Evolutionary conservation across 176 grass and related monocot genomes (phyloP).

Genomic region (Chloris gayana): DNA sequence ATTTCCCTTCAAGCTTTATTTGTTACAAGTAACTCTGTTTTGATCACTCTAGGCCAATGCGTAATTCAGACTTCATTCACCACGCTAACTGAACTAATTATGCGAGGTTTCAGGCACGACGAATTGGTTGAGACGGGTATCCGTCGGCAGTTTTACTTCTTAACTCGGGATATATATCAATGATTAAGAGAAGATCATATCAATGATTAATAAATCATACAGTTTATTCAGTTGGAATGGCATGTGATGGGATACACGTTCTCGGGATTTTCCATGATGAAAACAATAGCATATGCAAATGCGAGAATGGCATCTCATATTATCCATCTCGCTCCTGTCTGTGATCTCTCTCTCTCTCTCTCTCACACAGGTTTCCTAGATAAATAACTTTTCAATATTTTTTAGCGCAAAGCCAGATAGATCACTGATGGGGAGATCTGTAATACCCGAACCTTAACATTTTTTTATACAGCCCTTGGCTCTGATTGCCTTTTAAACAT

Average conservation of each 20-base stretch:
- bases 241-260: not conserved
- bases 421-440: not conserved
- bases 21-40: no score
- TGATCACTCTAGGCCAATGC: no score
- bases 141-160: not conserved
- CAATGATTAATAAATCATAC: no score
- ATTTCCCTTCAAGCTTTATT: no score
- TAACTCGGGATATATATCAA: no score
- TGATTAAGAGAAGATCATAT: not conserved
- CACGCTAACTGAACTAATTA: no score
- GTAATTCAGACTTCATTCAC: no score
- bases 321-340: constrained; percentile 14
- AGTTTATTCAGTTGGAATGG: not conserved
- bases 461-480: no score
- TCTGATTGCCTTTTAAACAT: no score
- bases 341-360: no score
- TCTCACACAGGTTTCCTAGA: not conserved
- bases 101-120: no score
- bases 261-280: not conserved
- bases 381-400: not conserved
- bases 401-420: not conserved
- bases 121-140: not conserved
- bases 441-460: not conserved
- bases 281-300: constrained; percentile 9
- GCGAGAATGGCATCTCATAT: not conserved